Base-by-base conservation (phyloP, 148 eudicot genomes). In the Agrostemma githago region DNA sequence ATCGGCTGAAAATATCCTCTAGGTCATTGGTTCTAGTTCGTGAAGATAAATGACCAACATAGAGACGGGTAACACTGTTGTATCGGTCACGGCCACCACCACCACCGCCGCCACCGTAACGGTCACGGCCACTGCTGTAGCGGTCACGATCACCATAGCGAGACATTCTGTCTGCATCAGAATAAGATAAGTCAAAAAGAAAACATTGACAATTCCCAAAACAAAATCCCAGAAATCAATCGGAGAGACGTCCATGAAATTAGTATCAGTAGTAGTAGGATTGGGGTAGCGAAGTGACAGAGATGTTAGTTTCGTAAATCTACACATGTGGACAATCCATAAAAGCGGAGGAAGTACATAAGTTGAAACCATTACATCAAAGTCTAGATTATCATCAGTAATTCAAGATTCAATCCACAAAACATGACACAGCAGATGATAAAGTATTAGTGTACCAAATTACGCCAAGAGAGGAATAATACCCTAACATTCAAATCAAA, bases 21-120 rank as follows among this genome's bases (percentile, higher is more conserved):
- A 93, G 76, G 78, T 93, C 98, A 71, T 92, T 89, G 26, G 91
- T 84, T 54, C 98, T 86, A 3, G 98, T 93, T 61, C 95, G 82
- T 19, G 97, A 83, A 62, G 97, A 89, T 78, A 93, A 76, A 79
- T 81, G 98, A 39, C 98, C 98, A 78, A 93, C 98, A 83, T 93
- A 93, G 80, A 93, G 96, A 15, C 97, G 97, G 6, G 97, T 86
- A 58, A 66, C 80, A 74, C 86, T 82, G 59, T 73, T 72, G 59
- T 80, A 72, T 19, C 79, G 70, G 21, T 78, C 81, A 78, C 81
- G 74, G 20, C 62, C 69, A 10, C 77, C 46, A 20, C 53, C 70
- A 61, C 79, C 67, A 19, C 85, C 86, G 39, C 84, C 89, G 53
- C 81, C 66, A 42, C 83, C 86, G 12, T 60, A 20, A 60, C 64